Evolutionary conservation across 148 eudicot genomes (phyloP).

Genomic region (Rhododendron mucronatum): DNA sequence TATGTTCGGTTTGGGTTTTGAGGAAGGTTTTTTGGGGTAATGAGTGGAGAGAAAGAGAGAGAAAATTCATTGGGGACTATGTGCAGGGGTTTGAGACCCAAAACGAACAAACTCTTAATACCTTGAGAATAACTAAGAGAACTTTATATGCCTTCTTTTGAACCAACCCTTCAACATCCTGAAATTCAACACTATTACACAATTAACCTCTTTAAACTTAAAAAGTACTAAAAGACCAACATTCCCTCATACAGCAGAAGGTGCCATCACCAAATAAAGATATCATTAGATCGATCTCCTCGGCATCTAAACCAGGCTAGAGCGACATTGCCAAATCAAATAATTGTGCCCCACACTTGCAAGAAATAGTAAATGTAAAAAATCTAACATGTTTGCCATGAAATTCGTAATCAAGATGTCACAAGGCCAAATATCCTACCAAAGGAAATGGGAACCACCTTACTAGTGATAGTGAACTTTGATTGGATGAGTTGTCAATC

Average conservation of each 20-base stretch:
- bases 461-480: slow-evolving; percentile 40
- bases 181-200: slow-evolving; percentile 10
- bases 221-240: not conserved
- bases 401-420: not conserved
- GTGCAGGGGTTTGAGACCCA: too few relatives aligned
- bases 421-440: not conserved
- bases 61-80: too few relatives aligned
- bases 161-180: slow-evolving; percentile 78
- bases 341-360: slow-evolving; percentile 54
- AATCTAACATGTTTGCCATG: not conserved
- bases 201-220: not conserved
- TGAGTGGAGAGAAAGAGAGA: too few relatives aligned
- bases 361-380: slow-evolving; percentile 12
- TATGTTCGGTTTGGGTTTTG: too few relatives aligned
- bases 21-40: too few relatives aligned
- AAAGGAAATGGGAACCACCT: slow-evolving; percentile 39
- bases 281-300: slow-evolving; percentile 41
- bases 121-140: slow-evolving; percentile 71
- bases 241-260: not conserved
- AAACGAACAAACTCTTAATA: slow-evolving; percentile 8
- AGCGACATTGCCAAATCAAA: slow-evolving; percentile 81
- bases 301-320: slow-evolving; percentile 65
- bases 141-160: slow-evolving; percentile 98
- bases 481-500: slow-evolving; percentile 45
- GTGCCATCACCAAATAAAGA: not conserved